A percentile compares a stretch with the other conserved stretches of the same genome.
These are phyloP conservation scores for Babesia ovis DNA, from an alignment of 169 alveolate genomes.

Conservation along the genomic window DNA sequence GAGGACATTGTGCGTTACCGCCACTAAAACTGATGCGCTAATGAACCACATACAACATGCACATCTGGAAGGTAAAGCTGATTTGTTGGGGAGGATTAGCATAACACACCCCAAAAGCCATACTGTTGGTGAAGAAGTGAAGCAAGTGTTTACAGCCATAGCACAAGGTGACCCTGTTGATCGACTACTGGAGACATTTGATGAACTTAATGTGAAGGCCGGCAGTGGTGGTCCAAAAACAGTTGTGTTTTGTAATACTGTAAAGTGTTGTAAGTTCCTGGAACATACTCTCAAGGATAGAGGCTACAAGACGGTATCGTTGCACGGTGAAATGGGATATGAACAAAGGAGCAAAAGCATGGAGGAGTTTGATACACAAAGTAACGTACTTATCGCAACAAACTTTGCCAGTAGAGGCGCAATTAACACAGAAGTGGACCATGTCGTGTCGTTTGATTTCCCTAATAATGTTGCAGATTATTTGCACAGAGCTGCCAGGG, in stretches of 20 bases:
- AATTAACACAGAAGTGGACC: constrained; percentile 10
- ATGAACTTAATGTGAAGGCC: constrained; percentile 24
- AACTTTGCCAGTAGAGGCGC: constrained; percentile 46
- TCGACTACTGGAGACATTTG: constrained; percentile 37
- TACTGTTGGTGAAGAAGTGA: constrained; percentile 7
- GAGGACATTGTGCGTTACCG: constrained; percentile 28
- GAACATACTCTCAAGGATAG: constrained; percentile 47
- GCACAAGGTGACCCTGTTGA: constrained; percentile 54
- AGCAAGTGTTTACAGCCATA: constrained; percentile 45
- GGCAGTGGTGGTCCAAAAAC: constrained; percentile 15
- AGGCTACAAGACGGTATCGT: constrained; percentile 31
- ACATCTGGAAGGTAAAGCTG: constrained; percentile 22
- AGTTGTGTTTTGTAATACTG: constrained; percentile 56
- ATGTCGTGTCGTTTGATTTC: constrained; percentile 59
- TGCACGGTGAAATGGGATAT: constrained; percentile 67
- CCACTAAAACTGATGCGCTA: constrained; percentile 38
- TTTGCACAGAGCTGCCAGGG: constrained; percentile 32
- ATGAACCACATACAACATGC: constrained; percentile 36
- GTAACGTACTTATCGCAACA: constrained; percentile 53
- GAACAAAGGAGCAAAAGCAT: constrained; percentile 48
- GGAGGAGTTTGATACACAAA: constrained; percentile 6
- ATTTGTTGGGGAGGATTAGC: constrained; percentile 3
- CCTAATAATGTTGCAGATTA: constrained; percentile 54
- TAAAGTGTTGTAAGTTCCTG: constrained; percentile 59
- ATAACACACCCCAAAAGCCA: constrained; percentile 28